phyloP scores from a whole-genome alignment of 1,284 basidiomycete species.

The Chiua sp. region DNA sequence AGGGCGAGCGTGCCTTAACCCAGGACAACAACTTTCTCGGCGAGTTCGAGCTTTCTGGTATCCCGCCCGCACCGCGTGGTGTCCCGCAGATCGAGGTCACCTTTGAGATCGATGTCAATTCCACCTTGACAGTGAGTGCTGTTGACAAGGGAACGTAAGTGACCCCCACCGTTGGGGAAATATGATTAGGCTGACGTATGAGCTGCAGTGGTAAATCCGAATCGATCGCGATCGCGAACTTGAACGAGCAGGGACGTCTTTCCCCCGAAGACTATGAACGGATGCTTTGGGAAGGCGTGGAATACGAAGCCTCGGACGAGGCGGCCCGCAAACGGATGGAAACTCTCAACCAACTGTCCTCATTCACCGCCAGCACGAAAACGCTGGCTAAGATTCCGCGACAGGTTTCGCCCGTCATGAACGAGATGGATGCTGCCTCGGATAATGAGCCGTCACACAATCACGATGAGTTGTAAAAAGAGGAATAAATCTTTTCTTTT shows the following conservation, averaged over 20 bases:
- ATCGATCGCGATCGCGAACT: slow-evolving; percentile 89
- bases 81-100: slow-evolving; percentile 95
- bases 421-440: slow-evolving; percentile 73
- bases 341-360: slow-evolving; percentile 79
- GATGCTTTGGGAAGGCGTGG: slow-evolving; percentile 93
- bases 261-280: slow-evolving; percentile 89
- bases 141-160: slow-evolving; percentile 91
- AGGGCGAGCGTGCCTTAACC: slow-evolving; percentile 94
- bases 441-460: slow-evolving; percentile 62
- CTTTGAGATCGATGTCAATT: slow-evolving; percentile 94
- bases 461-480: slow-evolving; percentile 68
- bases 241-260: slow-evolving; percentile 86
- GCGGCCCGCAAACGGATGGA: slow-evolving; percentile 90
- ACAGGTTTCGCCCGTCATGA: slow-evolving; percentile 76
- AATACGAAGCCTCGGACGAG: slow-evolving; percentile 88
- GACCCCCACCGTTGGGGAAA: background rate
- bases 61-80: slow-evolving; percentile 95
- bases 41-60: slow-evolving; percentile 93
- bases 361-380: slow-evolving; percentile 86
- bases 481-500: slow-evolving; percentile 3
- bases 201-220: slow-evolving; percentile 77
- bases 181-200: slow-evolving; percentile 7
- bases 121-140: slow-evolving; percentile 90
- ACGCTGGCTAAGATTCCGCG: slow-evolving; percentile 82
- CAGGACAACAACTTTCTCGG: slow-evolving; percentile 99